Base-by-base conservation (phyloP, 257 asterid species). In the Parsonsia alboflavescens region DNA sequence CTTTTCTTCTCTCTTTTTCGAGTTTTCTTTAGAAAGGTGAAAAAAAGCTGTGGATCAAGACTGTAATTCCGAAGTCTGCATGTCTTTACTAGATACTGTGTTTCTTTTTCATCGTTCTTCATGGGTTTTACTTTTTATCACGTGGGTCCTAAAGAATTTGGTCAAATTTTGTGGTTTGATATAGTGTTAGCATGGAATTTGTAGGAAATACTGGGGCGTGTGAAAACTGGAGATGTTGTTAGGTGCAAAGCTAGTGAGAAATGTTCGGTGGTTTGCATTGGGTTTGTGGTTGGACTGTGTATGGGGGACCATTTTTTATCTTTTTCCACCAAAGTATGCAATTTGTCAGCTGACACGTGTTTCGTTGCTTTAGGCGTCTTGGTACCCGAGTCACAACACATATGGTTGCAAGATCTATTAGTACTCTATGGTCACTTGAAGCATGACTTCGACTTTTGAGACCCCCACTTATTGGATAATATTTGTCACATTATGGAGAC, bases 261-360 rank as follows among this genome's bases (percentile, higher is more conserved):
- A 15, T 68, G 85, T 73, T 70, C 73, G 86, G 84, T 75, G 86
- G 84, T 75, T 73, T 78, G 79, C 46, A 61, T 71, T 78, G n/a
- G 78, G 79, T 77, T 72, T 85, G 80, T 78, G 73, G 81, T 76
- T 82, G 81, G 71, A 65, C 72, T 48, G 46, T 33, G 15, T 7
- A 64, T 78, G 81, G 86, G 81, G 86, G 81, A 75, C 84, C 82
- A 81, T 68, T n/a, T 50, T 50, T 54, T 19, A 19, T 6, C 4
- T 19, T 53, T 70, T 64, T 77, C 68, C 61, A 80, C 81, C 68
- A 75, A 81, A 80, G 72, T 80, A 67, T 65, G 58, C 76, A 73
- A 63, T 73, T 78, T 68, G 53, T 75, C 17, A 75, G 74, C 81
- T 81, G 85, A 74, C 80, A 67, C 42, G 70, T 48, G 70, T 64